Percentiles rank a stretch among this genome's conserved stretches.
Conservation (phyloP, 345 rosid species). For the Sisymbrium irio region DNA sequence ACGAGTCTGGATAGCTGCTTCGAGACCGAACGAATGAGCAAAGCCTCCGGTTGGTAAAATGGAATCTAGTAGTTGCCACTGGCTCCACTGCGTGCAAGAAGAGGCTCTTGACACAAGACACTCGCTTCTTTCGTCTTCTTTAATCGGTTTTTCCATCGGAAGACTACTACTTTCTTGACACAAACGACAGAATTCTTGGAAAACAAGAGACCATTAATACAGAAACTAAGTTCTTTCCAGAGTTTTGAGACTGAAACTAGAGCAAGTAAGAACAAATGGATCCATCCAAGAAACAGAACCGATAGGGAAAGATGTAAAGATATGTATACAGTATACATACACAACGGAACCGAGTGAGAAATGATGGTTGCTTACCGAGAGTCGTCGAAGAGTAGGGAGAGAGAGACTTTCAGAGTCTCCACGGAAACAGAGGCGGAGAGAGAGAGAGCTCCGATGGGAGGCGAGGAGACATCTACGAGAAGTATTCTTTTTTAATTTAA, state of each 20-base stretch:
- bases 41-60: conserved; percentile 91
- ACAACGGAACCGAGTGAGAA: too few species aligned
- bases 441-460: background rate
- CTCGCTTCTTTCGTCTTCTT: conserved; percentile 10
- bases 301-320: too few species aligned
- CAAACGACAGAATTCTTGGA: too few species aligned
- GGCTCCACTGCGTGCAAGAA: conserved; percentile 57
- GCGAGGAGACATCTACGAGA: background rate
- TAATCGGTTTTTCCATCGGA: background rate
- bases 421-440: background rate
- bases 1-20: conserved; percentile 75
- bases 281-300: too few species aligned
- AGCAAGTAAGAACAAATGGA: too few species aligned
- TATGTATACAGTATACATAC: too few species aligned
- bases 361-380: background rate
- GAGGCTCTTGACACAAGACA: too few species aligned
- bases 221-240: too few species aligned
- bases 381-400: background rate
- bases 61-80: conserved; percentile 91
- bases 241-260: too few species aligned
- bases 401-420: background rate
- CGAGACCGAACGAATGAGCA: conserved; percentile 86
- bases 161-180: too few species aligned
- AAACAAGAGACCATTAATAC: too few species aligned
- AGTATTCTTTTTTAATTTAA: too few species aligned